Conservation (phyloP, 495 filamentous ascomycete genomes). For the Choiromyces venosus region DNA sequence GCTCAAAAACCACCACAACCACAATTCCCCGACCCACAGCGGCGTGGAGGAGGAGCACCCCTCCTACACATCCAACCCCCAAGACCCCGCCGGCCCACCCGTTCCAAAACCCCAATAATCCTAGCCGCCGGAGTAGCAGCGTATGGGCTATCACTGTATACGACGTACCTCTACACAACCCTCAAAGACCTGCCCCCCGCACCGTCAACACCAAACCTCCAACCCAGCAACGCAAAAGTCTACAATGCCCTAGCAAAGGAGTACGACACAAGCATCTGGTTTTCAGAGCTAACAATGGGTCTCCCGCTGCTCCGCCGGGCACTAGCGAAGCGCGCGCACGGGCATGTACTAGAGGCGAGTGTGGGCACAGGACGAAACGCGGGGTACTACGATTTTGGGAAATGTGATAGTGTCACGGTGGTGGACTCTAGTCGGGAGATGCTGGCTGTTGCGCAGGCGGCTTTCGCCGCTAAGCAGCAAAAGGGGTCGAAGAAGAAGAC, state of each 20-base stretch:
- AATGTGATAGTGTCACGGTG: conserved; percentile 53
- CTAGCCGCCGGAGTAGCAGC: conserved; percentile 44
- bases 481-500: background rate
- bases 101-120: background rate
- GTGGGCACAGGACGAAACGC: conserved; percentile 88
- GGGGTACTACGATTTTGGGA: conserved; percentile 58
- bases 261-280: conserved; percentile 61
- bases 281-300: conserved; percentile 62
- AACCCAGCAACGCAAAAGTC: conserved; percentile 52
- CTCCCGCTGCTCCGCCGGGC: conserved; percentile 57
- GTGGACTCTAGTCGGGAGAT: conserved; percentile 61
- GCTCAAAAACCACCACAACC: background rate
- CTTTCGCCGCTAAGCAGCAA: background rate
- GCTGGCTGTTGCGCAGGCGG: conserved; percentile 43
- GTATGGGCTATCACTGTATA: conserved; percentile 51
- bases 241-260: conserved; percentile 54
- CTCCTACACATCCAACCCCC: background rate
- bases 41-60: background rate
- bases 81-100: background rate
- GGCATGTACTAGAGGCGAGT: conserved; percentile 82
- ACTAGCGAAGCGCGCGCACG: conserved; percentile 57
- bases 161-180: conserved; percentile 51
- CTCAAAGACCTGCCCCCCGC: conserved; percentile 40
- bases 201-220: conserved; percentile 42
- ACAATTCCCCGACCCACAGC: background rate